A percentile compares a stretch with the other conserved stretches of the same genome.
phyloP scores from a whole-genome alignment of 2,329 filamentous ascomycete species.

The Chaetomium strumarium region DNA sequence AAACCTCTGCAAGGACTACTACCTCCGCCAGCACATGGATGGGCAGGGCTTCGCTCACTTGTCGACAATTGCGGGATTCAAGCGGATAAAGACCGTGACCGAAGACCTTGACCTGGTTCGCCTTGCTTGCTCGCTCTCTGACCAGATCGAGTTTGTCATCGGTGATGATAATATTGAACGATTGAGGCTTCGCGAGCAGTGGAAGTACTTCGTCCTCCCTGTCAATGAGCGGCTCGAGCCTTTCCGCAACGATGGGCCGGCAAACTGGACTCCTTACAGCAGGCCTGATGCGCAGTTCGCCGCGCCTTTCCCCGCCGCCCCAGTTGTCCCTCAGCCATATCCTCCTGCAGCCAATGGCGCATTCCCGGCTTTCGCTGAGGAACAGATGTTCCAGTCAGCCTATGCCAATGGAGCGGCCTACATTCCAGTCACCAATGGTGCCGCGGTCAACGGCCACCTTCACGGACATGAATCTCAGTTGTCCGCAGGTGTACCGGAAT shows the following conservation, averaged over 20 bases:
- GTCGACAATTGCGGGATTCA: conserved; percentile 75
- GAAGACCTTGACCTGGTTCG: conserved; percentile 69
- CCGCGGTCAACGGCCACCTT: conserved; percentile 35
- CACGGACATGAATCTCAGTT: conserved; percentile 44
- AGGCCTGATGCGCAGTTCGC: conserved; percentile 24
- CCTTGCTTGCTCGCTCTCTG: conserved; percentile 66
- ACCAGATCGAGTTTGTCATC: conserved; percentile 65
- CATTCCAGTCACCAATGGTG: conserved; percentile 28
- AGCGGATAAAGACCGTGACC: conserved; percentile 69
- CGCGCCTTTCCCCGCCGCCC: conserved; percentile 22
- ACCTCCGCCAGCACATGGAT: conserved; percentile 86
- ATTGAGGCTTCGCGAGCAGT: conserved; percentile 66
- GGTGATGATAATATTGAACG: conserved; percentile 75
- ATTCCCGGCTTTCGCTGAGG: conserved; percentile 26
- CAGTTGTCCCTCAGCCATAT: conserved; percentile 23
- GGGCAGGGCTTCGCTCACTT: conserved; percentile 86
- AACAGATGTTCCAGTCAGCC: conserved; percentile 27
- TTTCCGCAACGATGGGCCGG: conserved; percentile 66
- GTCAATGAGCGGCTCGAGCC: conserved; percentile 64
- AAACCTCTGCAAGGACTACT: conserved; percentile 91
- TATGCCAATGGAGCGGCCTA: conserved; percentile 31
- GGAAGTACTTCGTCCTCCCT: conserved; percentile 73
- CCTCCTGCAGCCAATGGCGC: conserved; percentile 23
- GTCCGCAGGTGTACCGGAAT: conserved; percentile 59
- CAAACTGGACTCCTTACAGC: conserved; percentile 30